These are phyloP conservation scores for Dothidotthia symphoricarpi DNA, from an alignment of 2,329 filamentous ascomycete species.

Conservation along the genomic window DNA sequence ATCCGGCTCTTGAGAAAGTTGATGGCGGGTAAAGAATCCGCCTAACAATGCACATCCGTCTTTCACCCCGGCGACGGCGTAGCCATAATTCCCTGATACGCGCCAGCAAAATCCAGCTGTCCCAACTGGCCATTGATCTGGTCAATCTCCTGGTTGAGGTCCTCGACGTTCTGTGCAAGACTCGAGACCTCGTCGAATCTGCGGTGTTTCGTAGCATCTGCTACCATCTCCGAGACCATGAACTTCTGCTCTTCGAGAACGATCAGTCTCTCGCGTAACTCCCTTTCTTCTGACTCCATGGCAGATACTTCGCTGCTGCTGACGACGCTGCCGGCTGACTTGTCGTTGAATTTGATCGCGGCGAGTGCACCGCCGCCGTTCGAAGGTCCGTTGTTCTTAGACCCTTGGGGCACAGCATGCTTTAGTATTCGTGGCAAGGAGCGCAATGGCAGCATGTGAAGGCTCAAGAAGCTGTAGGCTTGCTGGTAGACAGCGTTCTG, in stretches of 20 bases:
- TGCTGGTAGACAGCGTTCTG: slow-evolving; percentile 82
- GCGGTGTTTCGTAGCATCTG: slow-evolving; percentile 69
- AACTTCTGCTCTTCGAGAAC: slow-evolving; percentile 90
- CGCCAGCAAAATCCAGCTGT: slow-evolving; percentile 62
- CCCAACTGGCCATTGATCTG: slow-evolving; percentile 63
- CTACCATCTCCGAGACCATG: slow-evolving; percentile 82
- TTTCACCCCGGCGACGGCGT: slow-evolving; percentile 27
- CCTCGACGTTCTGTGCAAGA: slow-evolving; percentile 75
- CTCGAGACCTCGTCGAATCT: slow-evolving; percentile 86
- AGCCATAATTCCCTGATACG: slow-evolving; percentile 42
- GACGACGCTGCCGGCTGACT: slow-evolving; percentile 53
- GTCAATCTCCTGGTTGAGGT: slow-evolving; percentile 76
- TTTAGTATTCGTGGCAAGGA: slow-evolving; percentile 50
- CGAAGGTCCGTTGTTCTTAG: slow-evolving; percentile 40
- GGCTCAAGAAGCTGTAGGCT: slow-evolving; percentile 78
- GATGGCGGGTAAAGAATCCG: not conserved
- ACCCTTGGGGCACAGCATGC: slow-evolving; percentile 57
- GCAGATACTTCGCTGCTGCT: slow-evolving; percentile 61
- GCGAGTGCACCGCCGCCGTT: slow-evolving; percentile 51
- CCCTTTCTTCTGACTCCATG: slow-evolving; percentile 80
- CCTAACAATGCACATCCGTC: no score
- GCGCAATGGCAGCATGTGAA: slow-evolving; percentile 84
- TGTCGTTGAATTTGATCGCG: slow-evolving; percentile 59
- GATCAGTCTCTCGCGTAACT: slow-evolving; percentile 73
- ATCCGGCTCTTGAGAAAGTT: no score